Evolutionary conservation across 2,329 filamentous ascomycete genomes (phyloP), one percentile per base, ranked within the genome.

Genomic region (Fusarium verrucosum): DNA sequence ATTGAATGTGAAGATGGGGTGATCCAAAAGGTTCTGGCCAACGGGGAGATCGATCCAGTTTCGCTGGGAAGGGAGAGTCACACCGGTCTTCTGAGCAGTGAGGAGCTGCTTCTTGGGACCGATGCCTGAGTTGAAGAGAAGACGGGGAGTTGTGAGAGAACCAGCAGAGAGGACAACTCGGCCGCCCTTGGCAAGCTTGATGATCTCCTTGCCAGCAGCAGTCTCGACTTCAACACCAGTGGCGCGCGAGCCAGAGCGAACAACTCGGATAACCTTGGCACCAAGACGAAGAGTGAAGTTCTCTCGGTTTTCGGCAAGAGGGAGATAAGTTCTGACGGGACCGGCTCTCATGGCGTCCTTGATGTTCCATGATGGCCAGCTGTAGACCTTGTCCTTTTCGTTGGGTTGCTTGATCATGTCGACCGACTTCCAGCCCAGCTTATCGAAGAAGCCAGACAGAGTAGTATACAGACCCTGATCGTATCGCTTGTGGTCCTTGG

Each of bases 321-420:
- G 85, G 3, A 92, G 83, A 71, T 92, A 92, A 0, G 89, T 91
- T 11, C 84, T 86, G 75, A 92, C 80, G n/a, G 89, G 89, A 2
- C 90, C 89, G 46, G 86, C 87, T 58, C 89, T 81, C 75, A 89
- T 83, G 38, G 87, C 87, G 45, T 87, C 78, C 17, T 80, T 78
- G 71, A 87, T 89, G 85, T 91, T 91, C 79, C 86, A 91, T 7
- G 87, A 82, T 13, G 88, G 85, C 73, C 88, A 84, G 30, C 85
- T 82, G 73, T 84, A 91, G 1, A 85, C 87, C 62, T 81, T 79
- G 74, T 90, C 86, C 83, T 92, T 92, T 73, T 83, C 74, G 54
- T 83, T 80, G 1, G 87, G 87, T 36, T 82, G 78, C 19, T 81
- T 71, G 71, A 89, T 89, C 43, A 88, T 85, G 10, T 82, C 82